Conservation (phyloP, 805 yeast genomes). For the Metschnikowia henanensis region DNA sequence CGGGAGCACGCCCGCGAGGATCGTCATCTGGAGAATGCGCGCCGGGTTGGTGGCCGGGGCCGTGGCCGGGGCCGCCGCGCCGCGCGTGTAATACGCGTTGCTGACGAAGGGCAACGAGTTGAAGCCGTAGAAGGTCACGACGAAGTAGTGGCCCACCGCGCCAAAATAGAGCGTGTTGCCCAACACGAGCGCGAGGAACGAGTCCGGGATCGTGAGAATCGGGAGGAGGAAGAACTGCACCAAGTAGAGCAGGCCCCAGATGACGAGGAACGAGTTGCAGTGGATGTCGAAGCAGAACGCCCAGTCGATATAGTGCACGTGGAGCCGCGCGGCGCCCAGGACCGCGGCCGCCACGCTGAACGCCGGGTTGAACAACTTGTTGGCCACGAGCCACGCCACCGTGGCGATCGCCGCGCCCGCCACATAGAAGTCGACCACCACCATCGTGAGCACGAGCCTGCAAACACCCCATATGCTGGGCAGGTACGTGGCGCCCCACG, state of each 20-base stretch:
- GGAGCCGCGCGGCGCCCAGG: conserved; percentile 16
- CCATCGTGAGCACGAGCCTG: conserved; percentile 77
- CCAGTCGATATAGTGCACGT: conserved; percentile 68
- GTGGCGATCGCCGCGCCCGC: conserved; percentile 72
- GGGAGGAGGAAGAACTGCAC: conserved; percentile 48
- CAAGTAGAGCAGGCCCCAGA: conserved; percentile 47
- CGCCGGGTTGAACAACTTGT: conserved; percentile 52
- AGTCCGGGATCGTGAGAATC: conserved; percentile 58
- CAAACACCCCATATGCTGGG: conserved; percentile 61
- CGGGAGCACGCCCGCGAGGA: conserved; percentile 68
- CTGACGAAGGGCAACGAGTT: conserved; percentile 40
- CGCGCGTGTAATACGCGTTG: conserved; percentile 16
- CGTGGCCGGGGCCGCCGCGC: conserved; percentile 13
- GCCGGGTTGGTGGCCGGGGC: conserved; percentile 42
- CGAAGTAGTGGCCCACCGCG: conserved; percentile 72
- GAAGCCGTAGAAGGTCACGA: conserved; percentile 88
- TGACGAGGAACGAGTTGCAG: conserved; percentile 54
- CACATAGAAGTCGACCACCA: conserved; percentile 74
- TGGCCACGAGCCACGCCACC: conserved; percentile 69
- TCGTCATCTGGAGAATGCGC: conserved; percentile 46
- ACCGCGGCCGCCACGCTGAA: conserved; percentile 13
- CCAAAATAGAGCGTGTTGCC: conserved; percentile 78
- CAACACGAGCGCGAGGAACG: conserved; percentile 60
- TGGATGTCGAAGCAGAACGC: conserved; percentile 93
- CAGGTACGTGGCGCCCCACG: conserved; percentile 87